Conservation (phyloP, 306 rosid species). For the Clitoria ternatea region DNA sequence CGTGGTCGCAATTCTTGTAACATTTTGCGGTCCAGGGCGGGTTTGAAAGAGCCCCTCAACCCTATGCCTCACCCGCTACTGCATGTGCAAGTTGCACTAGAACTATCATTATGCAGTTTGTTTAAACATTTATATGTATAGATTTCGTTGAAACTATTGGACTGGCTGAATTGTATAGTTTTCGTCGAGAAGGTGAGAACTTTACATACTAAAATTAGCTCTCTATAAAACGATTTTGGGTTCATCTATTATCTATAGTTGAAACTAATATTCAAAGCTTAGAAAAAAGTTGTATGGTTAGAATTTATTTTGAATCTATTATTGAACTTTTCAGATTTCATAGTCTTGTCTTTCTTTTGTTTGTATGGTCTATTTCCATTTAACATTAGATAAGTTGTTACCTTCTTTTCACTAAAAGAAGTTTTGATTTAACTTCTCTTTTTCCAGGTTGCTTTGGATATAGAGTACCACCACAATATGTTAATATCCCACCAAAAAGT, state of each 20-base stretch:
- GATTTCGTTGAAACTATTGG: too few relatives aligned
- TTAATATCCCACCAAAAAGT: slow-evolving; percentile 81
- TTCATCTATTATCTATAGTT: not conserved
- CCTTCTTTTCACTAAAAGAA: not conserved
- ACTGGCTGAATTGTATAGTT: not conserved
- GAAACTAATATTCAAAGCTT: not conserved
- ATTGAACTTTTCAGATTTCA: not conserved
- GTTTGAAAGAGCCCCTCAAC: too few relatives aligned
- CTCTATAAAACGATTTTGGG: not conserved
- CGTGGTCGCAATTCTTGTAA: too few relatives aligned
- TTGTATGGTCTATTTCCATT: not conserved
- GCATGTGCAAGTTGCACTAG: too few relatives aligned
- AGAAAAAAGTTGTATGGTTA: not conserved
- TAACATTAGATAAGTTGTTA: not conserved
- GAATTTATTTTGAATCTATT: not conserved
- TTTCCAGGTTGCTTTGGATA: slow-evolving; percentile 85
- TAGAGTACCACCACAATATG: slow-evolving; percentile 95
- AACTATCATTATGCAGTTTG: too few relatives aligned
- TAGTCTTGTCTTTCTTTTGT: not conserved
- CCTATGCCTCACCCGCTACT: too few relatives aligned
- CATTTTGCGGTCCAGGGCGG: too few relatives aligned
- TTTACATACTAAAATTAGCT: not conserved
- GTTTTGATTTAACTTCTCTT: not conserved
- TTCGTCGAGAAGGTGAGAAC: not conserved
- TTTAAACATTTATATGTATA: too few relatives aligned